Evolutionary conservation across 805 yeast species (phyloP), one percentile per base, ranked within the genome.

Genomic region (Lachancea thermotolerans): DNA sequence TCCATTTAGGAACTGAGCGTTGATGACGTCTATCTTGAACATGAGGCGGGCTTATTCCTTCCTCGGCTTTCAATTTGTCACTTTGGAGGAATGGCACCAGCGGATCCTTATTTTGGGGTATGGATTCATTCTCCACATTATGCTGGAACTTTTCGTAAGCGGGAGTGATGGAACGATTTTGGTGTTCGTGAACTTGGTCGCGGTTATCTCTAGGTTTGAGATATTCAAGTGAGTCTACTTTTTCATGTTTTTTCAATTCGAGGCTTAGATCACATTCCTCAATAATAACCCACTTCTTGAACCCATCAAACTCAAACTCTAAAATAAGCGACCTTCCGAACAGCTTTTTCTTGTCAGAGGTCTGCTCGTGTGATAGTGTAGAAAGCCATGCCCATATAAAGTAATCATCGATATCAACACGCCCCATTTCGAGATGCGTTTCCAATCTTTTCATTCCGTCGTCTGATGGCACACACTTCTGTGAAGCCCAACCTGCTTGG

Each of bases 321-420:
- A 86, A 76, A 6, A 88, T 86, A 45, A 86, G 71, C 0, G 95
- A 81, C 52, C 93, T 74, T 9, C 96, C 96, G 68, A 88, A 88
- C 1, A 82, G 62, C 29, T 75, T 74, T 60, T 84, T 84, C 53
- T 79, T 79, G 18, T 69, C 63, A 29, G 74, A 70, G 0, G 88
- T 77, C 57, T 85, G 84, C 58, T 88, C 96, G 29, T 80, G 73
- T 0, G 86, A 86, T 18, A 87, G 60, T 2, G 88, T 75, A 1
- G 89, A 78, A 57, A 87, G 69, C 96, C 96, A 88, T 0, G 95
- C 77, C 96, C 96, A 88, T 27, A 87, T 85, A 57, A 82, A 88
- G 62, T 84, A 88, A 62, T 88, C 96, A 62, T 86, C 95, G 15
- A 88, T 78, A 5, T 85, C 74, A 1, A 85, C 82, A 48, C 85